phyloP scores from a whole-genome alignment of 1,139 yeast species.

The Debaryomyces sp. region DNA sequence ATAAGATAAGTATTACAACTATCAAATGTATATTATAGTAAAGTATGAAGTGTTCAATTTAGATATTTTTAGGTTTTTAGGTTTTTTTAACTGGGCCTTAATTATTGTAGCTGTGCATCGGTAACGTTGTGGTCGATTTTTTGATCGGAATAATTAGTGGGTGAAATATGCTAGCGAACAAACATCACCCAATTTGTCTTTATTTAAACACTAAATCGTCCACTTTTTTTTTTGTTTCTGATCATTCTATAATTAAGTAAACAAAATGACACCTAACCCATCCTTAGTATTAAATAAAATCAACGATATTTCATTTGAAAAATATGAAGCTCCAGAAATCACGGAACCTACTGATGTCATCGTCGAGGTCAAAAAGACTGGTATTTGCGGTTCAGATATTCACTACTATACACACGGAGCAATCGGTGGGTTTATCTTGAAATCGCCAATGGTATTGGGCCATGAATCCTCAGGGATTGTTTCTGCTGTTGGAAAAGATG shows the following conservation, averaged over 20 bases:
- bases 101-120: neutral
- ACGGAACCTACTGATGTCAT: slow-evolving; percentile 69
- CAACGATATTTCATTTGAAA: slow-evolving; percentile 66
- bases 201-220: neutral
- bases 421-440: slow-evolving; percentile 71
- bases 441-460: slow-evolving; percentile 70
- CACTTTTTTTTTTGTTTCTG: neutral
- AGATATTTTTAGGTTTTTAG: neutral
- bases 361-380: slow-evolving; percentile 73
- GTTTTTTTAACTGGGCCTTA: neutral
- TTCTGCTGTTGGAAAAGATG: slow-evolving; percentile 64
- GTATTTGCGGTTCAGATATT: slow-evolving; percentile 88
- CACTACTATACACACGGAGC: slow-evolving; percentile 81
- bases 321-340: slow-evolving; percentile 65
- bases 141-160: slow-evolving; percentile 9
- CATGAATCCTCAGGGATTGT: slow-evolving; percentile 79
- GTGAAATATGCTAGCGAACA: neutral
- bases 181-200: neutral
- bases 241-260: neutral
- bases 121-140: neutral
- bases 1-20: slow-evolving; percentile 4
- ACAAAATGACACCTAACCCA: slow-evolving; percentile 47
- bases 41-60: neutral
- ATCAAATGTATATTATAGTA: slow-evolving; percentile 7
- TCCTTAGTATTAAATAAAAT: slow-evolving; percentile 70